phyloP scores from a whole-genome alignment of 805 yeast genomes.

The Lachancea quebecensis region DNA sequence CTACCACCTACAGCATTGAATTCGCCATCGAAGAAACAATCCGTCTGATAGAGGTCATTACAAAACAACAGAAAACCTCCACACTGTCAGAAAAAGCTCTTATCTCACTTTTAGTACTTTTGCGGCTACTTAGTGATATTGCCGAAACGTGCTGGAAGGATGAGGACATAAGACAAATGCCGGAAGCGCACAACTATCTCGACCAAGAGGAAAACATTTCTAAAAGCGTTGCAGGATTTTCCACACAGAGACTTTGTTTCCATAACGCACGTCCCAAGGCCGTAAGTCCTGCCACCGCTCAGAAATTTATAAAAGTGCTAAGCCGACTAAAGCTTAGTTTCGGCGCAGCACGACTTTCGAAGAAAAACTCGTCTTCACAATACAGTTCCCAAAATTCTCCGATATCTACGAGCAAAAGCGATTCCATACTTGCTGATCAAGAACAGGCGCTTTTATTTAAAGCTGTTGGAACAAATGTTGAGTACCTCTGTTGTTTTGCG shows the following conservation, averaged over 20 bases:
- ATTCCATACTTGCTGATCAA: neutral
- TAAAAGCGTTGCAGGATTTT: conserved; percentile 26
- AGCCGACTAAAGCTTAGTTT: conserved; percentile 31
- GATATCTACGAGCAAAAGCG: neutral
- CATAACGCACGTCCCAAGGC: conserved; percentile 32
- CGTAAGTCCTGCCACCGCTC: conserved; percentile 24
- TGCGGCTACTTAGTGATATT: conserved; percentile 37
- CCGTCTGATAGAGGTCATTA: conserved; percentile 5
- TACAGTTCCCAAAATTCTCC: conserved; percentile 4
- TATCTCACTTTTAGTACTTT: conserved; percentile 32
- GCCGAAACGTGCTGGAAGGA: conserved; percentile 37
- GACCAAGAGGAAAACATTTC: conserved; percentile 17
- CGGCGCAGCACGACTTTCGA: conserved; percentile 28
- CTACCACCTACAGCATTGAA: conserved; percentile 10
- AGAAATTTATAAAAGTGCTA: conserved; percentile 24
- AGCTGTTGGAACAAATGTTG: conserved; percentile 35
- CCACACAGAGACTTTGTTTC: conserved; percentile 30
- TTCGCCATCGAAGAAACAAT: conserved; percentile 10
- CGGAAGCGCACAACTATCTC: conserved; percentile 8
- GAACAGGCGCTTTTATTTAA: conserved; percentile 4
- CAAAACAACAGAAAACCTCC: conserved; percentile 3
- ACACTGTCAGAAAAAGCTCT: conserved; percentile 9
- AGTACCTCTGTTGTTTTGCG: conserved; percentile 37
- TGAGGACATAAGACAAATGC: conserved; percentile 9
- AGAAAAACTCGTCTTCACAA: conserved; percentile 22